A percentile compares a stretch with the other conserved stretches of the same genome.
Evolutionary conservation across 164 flowering plant species (phyloP).

Genomic region (Akebia trifoliata): DNA sequence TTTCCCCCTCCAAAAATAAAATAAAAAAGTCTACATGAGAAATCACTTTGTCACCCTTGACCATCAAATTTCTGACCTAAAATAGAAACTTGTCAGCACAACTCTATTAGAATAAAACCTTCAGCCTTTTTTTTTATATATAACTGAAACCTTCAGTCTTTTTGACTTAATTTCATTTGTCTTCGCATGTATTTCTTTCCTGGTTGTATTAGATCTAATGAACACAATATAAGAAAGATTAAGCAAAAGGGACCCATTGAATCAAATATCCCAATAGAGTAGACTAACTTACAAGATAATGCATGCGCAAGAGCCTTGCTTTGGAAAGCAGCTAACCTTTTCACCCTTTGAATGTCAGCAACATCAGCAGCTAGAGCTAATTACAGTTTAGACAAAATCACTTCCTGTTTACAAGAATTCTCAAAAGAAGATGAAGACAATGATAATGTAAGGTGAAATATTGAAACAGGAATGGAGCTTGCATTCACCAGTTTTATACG

Average conservation of each 20-base stretch:
- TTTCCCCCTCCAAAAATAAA: too few species aligned
- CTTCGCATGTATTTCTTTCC: too few species aligned
- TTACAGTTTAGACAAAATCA: neutral
- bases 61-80: too few species aligned
- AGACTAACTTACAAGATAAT: slow-evolving; percentile 46
- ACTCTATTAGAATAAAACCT: too few species aligned
- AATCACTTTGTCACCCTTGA: too few species aligned
- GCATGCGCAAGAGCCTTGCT: slow-evolving; percentile 66
- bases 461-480: neutral
- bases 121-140: too few species aligned
- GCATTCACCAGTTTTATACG: slow-evolving; percentile 45
- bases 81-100: too few species aligned
- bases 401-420: neutral
- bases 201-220: too few species aligned
- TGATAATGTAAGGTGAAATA: neutral
- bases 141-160: too few species aligned
- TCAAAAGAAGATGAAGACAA: neutral
- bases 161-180: too few species aligned
- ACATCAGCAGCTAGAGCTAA: slow-evolving; percentile 20
- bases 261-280: neutral
- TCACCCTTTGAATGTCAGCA: slow-evolving; percentile 34
- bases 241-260: neutral
- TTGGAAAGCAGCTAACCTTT: slow-evolving; percentile 53
- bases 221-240: too few species aligned
- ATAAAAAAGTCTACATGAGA: too few species aligned